A percentile compares a stretch with the other conserved stretches of the same genome.
phyloP scores from a whole-genome alignment of 352 stramenopile genomes.

The Globisporangium apiculatum region DNA sequence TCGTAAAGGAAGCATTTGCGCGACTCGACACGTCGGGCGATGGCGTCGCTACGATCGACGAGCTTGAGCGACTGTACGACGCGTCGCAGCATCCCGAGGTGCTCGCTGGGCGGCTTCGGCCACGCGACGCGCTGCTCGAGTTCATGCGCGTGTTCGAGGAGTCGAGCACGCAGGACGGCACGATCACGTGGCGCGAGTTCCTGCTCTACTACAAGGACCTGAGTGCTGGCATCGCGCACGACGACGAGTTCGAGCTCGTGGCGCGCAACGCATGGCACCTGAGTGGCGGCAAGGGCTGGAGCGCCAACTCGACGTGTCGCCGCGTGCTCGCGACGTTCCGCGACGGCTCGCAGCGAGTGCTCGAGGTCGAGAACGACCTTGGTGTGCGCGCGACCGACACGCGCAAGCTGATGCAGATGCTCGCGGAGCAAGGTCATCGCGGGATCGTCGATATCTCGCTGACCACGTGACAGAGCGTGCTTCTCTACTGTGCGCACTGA shows the following conservation, averaged over 20 bases:
- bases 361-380: slow-evolving; percentile 68
- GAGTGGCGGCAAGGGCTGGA: slow-evolving; percentile 64
- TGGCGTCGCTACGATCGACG: slow-evolving; percentile 50
- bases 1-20: slow-evolving; percentile 85
- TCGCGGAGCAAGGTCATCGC: slow-evolving; percentile 42
- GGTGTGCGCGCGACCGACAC: slow-evolving; percentile 39
- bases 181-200: slow-evolving; percentile 82
- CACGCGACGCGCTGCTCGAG: slow-evolving; percentile 67
- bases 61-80: slow-evolving; percentile 72
- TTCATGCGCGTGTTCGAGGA: slow-evolving; percentile 77
- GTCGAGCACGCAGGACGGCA: slow-evolving; percentile 23
- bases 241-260: slow-evolving; percentile 87
- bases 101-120: slow-evolving; percentile 44
- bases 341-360: slow-evolving; percentile 59
- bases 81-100: slow-evolving; percentile 79
- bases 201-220: slow-evolving; percentile 89
- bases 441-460: slow-evolving; percentile 53
- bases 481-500: no score
- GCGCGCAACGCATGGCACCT: slow-evolving; percentile 85
- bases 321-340: slow-evolving; percentile 66
- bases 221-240: slow-evolving; percentile 62
- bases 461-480: background rate
- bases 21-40: slow-evolving; percentile 61
- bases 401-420: slow-evolving; percentile 41
- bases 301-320: slow-evolving; percentile 67